phyloP scores from a whole-genome alignment of 2,329 filamentous ascomycete species.

The Myriosclerotinia scirpicola region DNA sequence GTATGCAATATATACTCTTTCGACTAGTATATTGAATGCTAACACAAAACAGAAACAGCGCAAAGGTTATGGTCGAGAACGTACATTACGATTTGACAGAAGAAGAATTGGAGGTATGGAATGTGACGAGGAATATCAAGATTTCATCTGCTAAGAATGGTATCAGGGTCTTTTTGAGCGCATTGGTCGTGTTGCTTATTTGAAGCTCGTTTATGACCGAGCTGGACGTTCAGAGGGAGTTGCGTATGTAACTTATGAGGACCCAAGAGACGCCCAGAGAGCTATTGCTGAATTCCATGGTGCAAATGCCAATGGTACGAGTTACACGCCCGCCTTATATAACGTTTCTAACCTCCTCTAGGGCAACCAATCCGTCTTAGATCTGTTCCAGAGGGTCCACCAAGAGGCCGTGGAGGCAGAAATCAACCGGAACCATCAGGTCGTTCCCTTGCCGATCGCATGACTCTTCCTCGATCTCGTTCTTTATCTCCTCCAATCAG shows the following conservation, averaged over 20 bases:
- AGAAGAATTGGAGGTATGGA: slow-evolving; percentile 72
- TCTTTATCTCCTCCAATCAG: slow-evolving; percentile 54
- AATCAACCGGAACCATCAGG: slow-evolving; percentile 60
- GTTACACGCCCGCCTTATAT: not conserved
- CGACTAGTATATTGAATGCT: not conserved
- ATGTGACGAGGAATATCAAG: not conserved
- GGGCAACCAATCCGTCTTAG: slow-evolving; percentile 79
- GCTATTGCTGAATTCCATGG: slow-evolving; percentile 83
- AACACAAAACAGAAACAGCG: slow-evolving; percentile 52
- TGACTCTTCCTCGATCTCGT: slow-evolving; percentile 60
- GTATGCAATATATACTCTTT: slow-evolving; percentile 9
- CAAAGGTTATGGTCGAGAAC: slow-evolving; percentile 82
- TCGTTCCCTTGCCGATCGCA: slow-evolving; percentile 59
- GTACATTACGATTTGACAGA: slow-evolving; percentile 89
- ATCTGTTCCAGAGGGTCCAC: slow-evolving; percentile 56
- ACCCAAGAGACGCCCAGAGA: slow-evolving; percentile 65
- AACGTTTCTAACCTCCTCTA: slow-evolving; percentile 39
- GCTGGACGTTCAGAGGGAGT: slow-evolving; percentile 84
- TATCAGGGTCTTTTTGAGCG: slow-evolving; percentile 73
- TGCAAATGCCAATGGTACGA: slow-evolving; percentile 78
- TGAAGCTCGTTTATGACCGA: slow-evolving; percentile 79
- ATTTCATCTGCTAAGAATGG: slow-evolving; percentile 24
- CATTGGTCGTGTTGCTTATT: slow-evolving; percentile 69
- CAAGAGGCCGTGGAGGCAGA: slow-evolving; percentile 43
- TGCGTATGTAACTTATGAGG: slow-evolving; percentile 79